Percentiles rank a stretch among this genome's conserved stretches.
Evolutionary conservation across 129 eudicot genomes (phyloP).

Genomic region (Flaveria linearis): DNA sequence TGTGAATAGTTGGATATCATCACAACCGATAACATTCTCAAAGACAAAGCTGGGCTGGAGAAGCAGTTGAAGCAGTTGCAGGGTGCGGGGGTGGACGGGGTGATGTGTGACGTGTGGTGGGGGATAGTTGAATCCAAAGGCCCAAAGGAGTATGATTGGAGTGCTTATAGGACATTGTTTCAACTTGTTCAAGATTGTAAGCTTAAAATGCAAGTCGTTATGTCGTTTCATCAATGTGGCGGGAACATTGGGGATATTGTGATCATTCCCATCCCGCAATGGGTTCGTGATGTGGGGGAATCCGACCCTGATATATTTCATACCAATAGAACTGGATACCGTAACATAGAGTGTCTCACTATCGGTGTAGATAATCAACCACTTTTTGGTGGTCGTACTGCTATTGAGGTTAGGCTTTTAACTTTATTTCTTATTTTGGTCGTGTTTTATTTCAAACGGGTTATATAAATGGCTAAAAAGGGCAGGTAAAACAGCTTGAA

Average conservation of each 20-base stretch:
- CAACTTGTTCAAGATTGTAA: conserved; percentile 65
- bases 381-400: conserved; percentile 79
- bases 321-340: conserved; percentile 56
- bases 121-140: conserved; percentile 85
- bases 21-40: conserved; percentile 52
- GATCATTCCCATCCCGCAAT: conserved; percentile 70
- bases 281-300: conserved; percentile 74
- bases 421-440: not conserved
- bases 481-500: not conserved
- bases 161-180: conserved; percentile 63
- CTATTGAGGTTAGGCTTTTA: conserved; percentile 59
- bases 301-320: conserved; percentile 72
- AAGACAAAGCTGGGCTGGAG: conserved; percentile 49
- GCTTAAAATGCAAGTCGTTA: conserved; percentile 74
- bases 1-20: conserved; percentile 60
- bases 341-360: conserved; percentile 66
- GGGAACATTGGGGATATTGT: conserved; percentile 90
- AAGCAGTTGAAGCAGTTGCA: conserved; percentile 66
- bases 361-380: conserved; percentile 74
- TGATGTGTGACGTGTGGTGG: conserved; percentile 99
- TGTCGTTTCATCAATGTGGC: conserved; percentile 97
- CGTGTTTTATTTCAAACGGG: not conserved
- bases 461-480: not conserved
- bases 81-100: conserved; percentile 74
- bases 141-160: conserved; percentile 80